A percentile compares a stretch with the other conserved stretches of the same genome.
Conservation (phyloP, 352 stramenopile species). For the Phytophthora cactorum region DNA sequence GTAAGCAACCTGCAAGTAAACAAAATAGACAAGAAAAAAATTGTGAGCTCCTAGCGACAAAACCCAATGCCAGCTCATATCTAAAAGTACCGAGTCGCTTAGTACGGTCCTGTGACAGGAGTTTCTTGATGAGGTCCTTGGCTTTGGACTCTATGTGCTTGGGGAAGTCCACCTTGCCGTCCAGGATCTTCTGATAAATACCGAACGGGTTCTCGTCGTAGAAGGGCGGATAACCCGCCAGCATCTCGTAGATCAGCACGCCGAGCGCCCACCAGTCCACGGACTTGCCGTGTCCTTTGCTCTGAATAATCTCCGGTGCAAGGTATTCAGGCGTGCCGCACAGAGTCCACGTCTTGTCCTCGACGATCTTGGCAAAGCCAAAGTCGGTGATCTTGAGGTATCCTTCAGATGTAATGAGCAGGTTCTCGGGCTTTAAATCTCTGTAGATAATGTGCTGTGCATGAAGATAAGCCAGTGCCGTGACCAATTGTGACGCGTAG, state of each 20-base stretch:
- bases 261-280: slow-evolving; percentile 94
- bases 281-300: slow-evolving; percentile 89
- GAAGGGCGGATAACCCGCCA: slow-evolving; percentile 90
- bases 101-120: slow-evolving; percentile 90
- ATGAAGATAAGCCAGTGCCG: slow-evolving; percentile 91
- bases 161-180: slow-evolving; percentile 91
- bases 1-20: slow-evolving; percentile 81
- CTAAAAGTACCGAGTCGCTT: slow-evolving; percentile 81
- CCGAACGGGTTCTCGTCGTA: slow-evolving; percentile 94
- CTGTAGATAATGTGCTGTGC: slow-evolving; percentile 93
- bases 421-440: slow-evolving; percentile 94
- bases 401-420: slow-evolving; percentile 90
- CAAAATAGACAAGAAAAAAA: slow-evolving; percentile 7
- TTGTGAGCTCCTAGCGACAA: background rate
- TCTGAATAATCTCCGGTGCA: slow-evolving; percentile 93
- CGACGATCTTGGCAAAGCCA: slow-evolving; percentile 93
- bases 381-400: slow-evolving; percentile 95
- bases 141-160: slow-evolving; percentile 91
- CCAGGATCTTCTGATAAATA: slow-evolving; percentile 95
- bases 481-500: slow-evolving; percentile 89
- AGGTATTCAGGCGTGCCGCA: slow-evolving; percentile 95
- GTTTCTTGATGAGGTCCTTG: slow-evolving; percentile 93
- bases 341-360: slow-evolving; percentile 91
- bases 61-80: background rate
- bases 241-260: slow-evolving; percentile 93